phyloP scores from a whole-genome alignment of 805 yeast genomes.

The Cephaloascus albidus region DNA sequence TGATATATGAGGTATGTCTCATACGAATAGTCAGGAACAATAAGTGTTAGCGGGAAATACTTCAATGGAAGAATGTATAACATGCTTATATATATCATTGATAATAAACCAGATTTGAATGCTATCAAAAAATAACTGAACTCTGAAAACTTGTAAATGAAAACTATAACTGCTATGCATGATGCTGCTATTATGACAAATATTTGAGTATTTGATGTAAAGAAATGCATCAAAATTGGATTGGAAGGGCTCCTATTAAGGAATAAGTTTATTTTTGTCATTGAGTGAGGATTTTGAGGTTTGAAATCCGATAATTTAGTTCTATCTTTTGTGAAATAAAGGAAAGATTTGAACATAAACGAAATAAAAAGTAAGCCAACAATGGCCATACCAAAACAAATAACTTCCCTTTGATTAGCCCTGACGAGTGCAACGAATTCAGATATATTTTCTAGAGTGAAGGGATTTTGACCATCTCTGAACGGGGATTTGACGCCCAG shows the following conservation, averaged over 20 bases:
- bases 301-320: too few species aligned
- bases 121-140: background rate
- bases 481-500: background rate
- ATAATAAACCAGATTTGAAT: background rate
- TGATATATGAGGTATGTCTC: background rate
- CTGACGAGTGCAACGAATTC: background rate
- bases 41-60: background rate
- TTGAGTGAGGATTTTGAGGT: too few species aligned
- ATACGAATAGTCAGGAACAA: background rate
- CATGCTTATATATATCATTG: background rate
- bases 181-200: background rate
- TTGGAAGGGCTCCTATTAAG: background rate
- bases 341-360: background rate
- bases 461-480: background rate
- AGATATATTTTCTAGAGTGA: background rate
- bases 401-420: background rate
- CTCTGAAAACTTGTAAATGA: background rate
- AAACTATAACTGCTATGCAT: background rate
- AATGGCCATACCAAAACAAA: background rate
- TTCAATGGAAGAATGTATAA: background rate
- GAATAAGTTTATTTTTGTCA: too few species aligned
- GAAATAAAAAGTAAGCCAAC: background rate
- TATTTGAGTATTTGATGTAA: background rate
- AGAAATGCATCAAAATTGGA: background rate
- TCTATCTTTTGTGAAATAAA: background rate